Percentiles rank a stretch among this genome's conserved stretches.
Evolutionary conservation across 257 asterid genomes (phyloP).

Genomic region (Jacaranda copaia): DNA sequence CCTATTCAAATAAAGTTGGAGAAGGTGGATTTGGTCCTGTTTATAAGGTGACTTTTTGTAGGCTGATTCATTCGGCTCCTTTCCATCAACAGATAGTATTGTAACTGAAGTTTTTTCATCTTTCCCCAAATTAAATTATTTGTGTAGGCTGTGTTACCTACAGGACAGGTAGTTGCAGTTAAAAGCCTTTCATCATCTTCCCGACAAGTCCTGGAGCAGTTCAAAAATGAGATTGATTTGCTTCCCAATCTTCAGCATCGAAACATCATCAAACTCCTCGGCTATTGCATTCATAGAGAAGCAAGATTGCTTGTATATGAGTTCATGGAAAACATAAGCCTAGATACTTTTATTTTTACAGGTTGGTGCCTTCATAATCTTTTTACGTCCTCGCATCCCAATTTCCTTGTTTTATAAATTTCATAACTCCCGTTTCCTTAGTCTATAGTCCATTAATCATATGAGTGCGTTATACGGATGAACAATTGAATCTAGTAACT

Average conservation of each 20-base stretch:
- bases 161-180: constrained; percentile 31
- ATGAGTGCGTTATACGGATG: too few relatives aligned
- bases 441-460: too few relatives aligned
- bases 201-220: background rate
- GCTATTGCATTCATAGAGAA: constrained; percentile 31
- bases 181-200: constrained; percentile 21
- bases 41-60: constrained; percentile 24
- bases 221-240: constrained; percentile 20
- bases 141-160: constrained; percentile 34
- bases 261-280: constrained; percentile 38
- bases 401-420: background rate
- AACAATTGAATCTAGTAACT: background rate
- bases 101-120: background rate
- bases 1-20: constrained; percentile 25
- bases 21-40: constrained; percentile 24
- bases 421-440: background rate
- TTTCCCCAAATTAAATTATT: background rate
- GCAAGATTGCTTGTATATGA: constrained; percentile 21
- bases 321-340: constrained; percentile 25
- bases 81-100: background rate
- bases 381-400: too few relatives aligned
- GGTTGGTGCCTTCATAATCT: constrained; percentile 14
- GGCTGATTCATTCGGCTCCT: too few relatives aligned
- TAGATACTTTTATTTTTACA: background rate
- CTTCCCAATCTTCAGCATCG: constrained; percentile 34